Conservation (phyloP, 306 rosid species). For the Gynostemma pentaphyllum region DNA sequence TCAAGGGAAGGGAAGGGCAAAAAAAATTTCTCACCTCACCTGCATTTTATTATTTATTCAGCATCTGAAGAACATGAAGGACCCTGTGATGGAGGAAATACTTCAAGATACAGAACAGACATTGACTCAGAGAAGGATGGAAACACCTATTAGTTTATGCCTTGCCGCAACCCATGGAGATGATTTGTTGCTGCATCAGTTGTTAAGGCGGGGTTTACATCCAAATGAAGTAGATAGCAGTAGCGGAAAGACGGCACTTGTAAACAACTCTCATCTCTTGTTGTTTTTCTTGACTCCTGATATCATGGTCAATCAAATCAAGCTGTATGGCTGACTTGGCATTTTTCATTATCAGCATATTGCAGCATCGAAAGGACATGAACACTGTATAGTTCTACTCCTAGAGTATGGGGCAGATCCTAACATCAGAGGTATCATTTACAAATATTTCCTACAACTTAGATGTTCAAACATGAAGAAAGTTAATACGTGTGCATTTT, state of each 20-base stretch:
- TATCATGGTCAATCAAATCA: neutral
- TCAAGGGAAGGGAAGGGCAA: neutral
- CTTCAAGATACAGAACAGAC: slow-evolving; percentile 55
- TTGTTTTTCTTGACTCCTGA: neutral
- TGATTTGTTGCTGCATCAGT: slow-evolving; percentile 54
- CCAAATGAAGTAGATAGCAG: slow-evolving; percentile 60
- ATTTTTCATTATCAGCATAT: slow-evolving; percentile 36
- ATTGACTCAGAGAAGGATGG: slow-evolving; percentile 60
- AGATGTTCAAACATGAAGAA: neutral
- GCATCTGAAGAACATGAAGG: slow-evolving; percentile 55
- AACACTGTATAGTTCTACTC: slow-evolving; percentile 48
- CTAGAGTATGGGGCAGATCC: slow-evolving; percentile 66
- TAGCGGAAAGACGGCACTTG: slow-evolving; percentile 65
- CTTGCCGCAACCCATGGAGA: slow-evolving; percentile 67
- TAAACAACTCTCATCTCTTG: slow-evolving; percentile 17
- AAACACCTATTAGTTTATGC: slow-evolving; percentile 56
- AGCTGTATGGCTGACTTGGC: neutral
- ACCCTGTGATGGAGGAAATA: slow-evolving; percentile 69
- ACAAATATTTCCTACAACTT: neutral
- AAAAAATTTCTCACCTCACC: neutral
- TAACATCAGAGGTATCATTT: slow-evolving; percentile 51
- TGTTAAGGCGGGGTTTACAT: slow-evolving; percentile 53
- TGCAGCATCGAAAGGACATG: slow-evolving; percentile 64
- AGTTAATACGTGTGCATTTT: neutral
- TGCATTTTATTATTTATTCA: slow-evolving; percentile 12